Percentiles rank a stretch among this genome's conserved stretches.
Conservation (phyloP, 176 grass and related monocot genomes). For the Cenchrus americanus region DNA sequence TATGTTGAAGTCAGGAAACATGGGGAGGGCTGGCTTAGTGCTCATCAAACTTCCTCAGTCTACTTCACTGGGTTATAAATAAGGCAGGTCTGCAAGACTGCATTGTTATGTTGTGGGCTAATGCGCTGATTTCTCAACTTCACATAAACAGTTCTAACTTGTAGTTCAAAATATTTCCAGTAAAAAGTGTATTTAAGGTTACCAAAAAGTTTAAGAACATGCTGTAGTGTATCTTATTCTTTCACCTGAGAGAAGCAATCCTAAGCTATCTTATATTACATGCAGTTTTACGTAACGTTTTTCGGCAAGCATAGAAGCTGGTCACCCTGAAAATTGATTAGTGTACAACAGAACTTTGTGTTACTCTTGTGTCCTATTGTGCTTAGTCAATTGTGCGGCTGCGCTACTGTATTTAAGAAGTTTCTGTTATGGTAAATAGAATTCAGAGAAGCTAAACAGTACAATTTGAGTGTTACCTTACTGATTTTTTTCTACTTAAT, state of each 20-base stretch:
- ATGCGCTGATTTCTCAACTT: neutral
- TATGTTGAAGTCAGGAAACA: neutral
- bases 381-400: no score
- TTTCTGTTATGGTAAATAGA: conserved; percentile 19
- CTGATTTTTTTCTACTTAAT: conserved; percentile 37
- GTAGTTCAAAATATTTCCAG: neutral
- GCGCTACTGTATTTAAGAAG: conserved; percentile 3
- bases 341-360: neutral
- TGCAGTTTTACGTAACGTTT: conserved; percentile 28
- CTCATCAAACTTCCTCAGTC: neutral
- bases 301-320: neutral
- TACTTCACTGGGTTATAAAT: neutral
- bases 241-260: neutral
- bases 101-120: neutral
- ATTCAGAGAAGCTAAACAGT: conserved; percentile 2
- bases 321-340: neutral
- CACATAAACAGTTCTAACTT: neutral
- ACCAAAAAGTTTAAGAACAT: neutral
- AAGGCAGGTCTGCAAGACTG: neutral
- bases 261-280: neutral
- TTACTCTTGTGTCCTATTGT: neutral
- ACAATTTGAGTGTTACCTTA: conserved; percentile 8
- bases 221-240: neutral
- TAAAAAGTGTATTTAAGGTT: neutral
- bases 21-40: neutral